Percentiles rank a stretch among this genome's conserved stretches.
phyloP scores from a whole-genome alignment of 2,329 filamentous ascomycete genomes.

The Microdochium nivale region DNA sequence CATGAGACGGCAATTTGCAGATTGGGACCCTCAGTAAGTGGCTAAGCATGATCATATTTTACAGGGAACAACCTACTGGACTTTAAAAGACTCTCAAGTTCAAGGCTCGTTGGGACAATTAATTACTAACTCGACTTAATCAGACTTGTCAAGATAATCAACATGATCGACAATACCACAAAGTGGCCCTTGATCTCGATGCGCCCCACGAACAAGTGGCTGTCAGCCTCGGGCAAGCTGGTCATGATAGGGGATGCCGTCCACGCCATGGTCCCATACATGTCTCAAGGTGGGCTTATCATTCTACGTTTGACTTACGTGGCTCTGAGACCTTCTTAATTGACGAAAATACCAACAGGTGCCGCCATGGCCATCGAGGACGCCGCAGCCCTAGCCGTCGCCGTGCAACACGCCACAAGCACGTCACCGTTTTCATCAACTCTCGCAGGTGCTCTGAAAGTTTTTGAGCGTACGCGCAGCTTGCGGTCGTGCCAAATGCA shows the following conservation, averaged over 20 bases:
- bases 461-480: constrained; percentile 28
- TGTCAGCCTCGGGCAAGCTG: constrained; percentile 17
- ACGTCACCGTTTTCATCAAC: not conserved
- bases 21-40: constrained; percentile 23
- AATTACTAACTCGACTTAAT: not conserved
- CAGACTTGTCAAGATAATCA: constrained; percentile 25
- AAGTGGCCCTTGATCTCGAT: constrained; percentile 24
- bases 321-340: not conserved
- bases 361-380: constrained; percentile 35
- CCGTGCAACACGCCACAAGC: constrained; percentile 17
- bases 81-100: not conserved
- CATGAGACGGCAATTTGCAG: constrained; percentile 22
- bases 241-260: constrained; percentile 31
- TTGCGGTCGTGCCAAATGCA: constrained; percentile 28
- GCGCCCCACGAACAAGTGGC: constrained; percentile 17
- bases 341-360: not conserved
- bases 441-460: constrained; percentile 19
- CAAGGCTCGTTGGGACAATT: not conserved
- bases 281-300: constrained; percentile 24
- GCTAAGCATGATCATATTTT: not conserved
- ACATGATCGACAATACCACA: constrained; percentile 20
- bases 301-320: not conserved
- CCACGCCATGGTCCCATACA: constrained; percentile 34
- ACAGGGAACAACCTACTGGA: not conserved
- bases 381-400: constrained; percentile 25